Evolutionary conservation across 208 protist species (phyloP), one percentile per base, ranked within the genome.

Genomic region (Crithidia brevicula): DNA sequence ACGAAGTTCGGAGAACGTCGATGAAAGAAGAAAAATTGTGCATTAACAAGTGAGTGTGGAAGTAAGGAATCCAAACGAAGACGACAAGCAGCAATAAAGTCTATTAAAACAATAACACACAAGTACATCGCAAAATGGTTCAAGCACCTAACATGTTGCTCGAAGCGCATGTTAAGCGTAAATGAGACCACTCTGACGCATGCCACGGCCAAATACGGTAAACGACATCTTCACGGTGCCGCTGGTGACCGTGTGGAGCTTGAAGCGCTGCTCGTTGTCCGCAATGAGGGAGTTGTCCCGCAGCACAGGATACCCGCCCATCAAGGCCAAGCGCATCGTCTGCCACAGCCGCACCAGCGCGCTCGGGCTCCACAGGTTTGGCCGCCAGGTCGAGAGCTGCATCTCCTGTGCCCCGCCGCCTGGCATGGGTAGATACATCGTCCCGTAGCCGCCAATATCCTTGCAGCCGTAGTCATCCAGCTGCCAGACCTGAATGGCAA

Each of bases 401-500:
- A 97, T 62, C 62, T 88, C 74, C 67, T 92, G 79, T 40, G 93
- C 53, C 0, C 62, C 72, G 1, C 28, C 53, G 54, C 71, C 56
- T 1, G 85, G 82, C 57, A 88, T 84, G 9, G 93, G 93, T 9
- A 97, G 31, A 60, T 92, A 94, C 5, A 82, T 78, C 27, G 91
- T 86, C 47, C 90, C 91, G 64, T 97, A 97, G 16, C 91, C 93
- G 1, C 67, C 85, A 42, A 97, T 77, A 45, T 96, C 86, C 66
- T 96, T 94, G 45, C 91, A 72, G 16, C 89, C 89, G 54, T 94
- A 96, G 47, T 59, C 62, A 63, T 97, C 93, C 33, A 95, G 56
- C 45, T 91, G 81, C 91, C 91, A 97, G 33, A 97, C 86, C 74
- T 96, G 88, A 54, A 96, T 62, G 3, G 88, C 79, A 51, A 97